Evolutionary conservation across 73 alveolate species (phyloP).

Genomic region (Symbiodinium natans): DNA sequence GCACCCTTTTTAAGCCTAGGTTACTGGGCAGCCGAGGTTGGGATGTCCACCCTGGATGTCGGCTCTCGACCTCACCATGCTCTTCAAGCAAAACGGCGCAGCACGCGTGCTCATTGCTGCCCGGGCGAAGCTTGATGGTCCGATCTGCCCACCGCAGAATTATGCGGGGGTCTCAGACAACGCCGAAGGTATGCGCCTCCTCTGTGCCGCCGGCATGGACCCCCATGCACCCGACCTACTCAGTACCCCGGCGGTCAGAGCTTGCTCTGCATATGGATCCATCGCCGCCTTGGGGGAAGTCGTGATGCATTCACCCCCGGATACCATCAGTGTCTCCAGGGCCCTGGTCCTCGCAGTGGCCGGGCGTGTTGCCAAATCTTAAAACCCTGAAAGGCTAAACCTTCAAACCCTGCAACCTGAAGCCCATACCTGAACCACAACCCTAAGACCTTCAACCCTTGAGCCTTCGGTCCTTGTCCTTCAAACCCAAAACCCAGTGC

Average conservation of each 20-base stretch:
- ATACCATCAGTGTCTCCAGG: neutral
- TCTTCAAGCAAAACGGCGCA: neutral
- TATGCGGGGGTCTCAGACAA: neutral
- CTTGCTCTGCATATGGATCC: neutral
- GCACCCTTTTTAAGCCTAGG: too few relatives aligned
- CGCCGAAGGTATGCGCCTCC: neutral
- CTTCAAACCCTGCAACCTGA: neutral
- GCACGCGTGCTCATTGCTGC: neutral
- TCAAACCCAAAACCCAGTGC: neutral
- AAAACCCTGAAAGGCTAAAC: neutral
- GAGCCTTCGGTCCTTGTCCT: neutral
- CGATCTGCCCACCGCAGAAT: neutral
- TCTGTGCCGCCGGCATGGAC: neutral
- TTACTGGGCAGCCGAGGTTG: too few relatives aligned
- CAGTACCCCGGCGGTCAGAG: neutral
- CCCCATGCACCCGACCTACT: neutral
- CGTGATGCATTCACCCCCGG: neutral
- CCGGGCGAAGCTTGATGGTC: neutral
- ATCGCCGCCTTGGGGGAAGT: neutral
- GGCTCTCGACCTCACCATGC: neutral
- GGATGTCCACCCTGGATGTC: neutral
- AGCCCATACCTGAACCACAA: neutral
- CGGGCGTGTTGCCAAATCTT: neutral
- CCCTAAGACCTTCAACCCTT: neutral
- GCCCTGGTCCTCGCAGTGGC: neutral